These are phyloP conservation scores for Scenedesmus sp. DNA, from an alignment of 163 green algal genomes.

Conservation along the genomic window DNA sequence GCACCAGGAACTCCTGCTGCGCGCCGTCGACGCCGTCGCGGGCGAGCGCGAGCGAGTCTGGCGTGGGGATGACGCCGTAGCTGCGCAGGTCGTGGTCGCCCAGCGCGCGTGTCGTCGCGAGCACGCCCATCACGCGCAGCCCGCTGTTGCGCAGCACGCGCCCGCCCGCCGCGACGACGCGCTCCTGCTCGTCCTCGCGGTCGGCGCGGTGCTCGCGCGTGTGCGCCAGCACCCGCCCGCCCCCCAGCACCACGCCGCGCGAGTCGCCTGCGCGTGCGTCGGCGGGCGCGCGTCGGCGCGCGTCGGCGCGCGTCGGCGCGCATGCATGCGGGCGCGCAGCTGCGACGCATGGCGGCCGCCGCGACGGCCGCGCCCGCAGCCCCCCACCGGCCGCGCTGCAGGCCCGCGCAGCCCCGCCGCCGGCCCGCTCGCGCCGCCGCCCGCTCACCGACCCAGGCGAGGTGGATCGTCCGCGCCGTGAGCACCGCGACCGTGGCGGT, in stretches of 20 bases:
- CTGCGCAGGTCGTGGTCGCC: slow-evolving; percentile 85
- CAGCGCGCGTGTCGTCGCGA: slow-evolving; percentile 88
- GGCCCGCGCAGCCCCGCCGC: too few species aligned
- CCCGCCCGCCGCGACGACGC: slow-evolving; percentile 78
- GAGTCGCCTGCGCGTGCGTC: slow-evolving; percentile 71
- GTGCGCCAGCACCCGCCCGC: slow-evolving; percentile 68
- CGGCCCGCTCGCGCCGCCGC: too few species aligned
- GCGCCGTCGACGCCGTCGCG: background rate
- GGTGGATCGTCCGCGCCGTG: background rate
- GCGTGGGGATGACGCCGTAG: slow-evolving; percentile 80
- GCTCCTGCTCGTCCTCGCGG: slow-evolving; percentile 84
- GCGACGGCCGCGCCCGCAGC: too few species aligned
- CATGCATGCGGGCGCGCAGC: too few species aligned
- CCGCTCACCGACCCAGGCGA: slow-evolving; percentile 34
- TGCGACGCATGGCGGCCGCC: too few species aligned
- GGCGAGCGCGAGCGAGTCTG: slow-evolving; percentile 66
- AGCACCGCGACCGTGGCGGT: slow-evolving; percentile 32
- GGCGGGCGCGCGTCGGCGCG: slow-evolving; percentile 2
- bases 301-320: too few species aligned
- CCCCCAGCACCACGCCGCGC: slow-evolving; percentile 76
- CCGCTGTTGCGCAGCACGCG: slow-evolving; percentile 89
- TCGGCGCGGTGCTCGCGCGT: slow-evolving; percentile 89
- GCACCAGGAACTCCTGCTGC: slow-evolving; percentile 66
- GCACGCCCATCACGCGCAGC: slow-evolving; percentile 89
- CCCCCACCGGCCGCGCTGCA: too few species aligned